phyloP scores from a whole-genome alignment of 306 rosid species.

The Lathyrus sativus region DNA sequence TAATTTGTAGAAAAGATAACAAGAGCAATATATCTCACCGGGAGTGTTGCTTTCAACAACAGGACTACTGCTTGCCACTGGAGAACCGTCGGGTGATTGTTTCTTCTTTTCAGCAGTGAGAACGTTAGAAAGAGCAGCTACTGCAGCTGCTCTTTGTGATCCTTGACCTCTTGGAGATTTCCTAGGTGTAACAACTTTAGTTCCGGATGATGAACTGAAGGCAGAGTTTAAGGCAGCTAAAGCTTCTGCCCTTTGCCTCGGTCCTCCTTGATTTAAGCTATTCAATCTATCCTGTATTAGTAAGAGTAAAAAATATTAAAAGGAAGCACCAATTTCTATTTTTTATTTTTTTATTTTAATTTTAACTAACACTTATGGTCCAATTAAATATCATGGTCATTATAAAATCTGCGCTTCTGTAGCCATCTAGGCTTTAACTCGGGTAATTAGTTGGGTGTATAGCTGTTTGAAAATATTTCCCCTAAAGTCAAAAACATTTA shows the following conservation, averaged over 20 bases:
- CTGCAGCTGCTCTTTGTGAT: conserved; percentile 98
- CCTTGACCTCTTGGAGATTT: conserved; percentile 64
- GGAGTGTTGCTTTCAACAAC: conserved; percentile 53
- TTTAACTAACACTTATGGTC: conserved; percentile 7
- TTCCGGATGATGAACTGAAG: conserved; percentile 66
- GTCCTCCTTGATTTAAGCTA: conserved; percentile 70
- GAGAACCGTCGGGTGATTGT: conserved; percentile 69
- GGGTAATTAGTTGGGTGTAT: neutral
- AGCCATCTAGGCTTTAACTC: conserved; percentile 13
- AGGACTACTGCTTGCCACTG: conserved; percentile 62
- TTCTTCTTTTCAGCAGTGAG: conserved; percentile 89
- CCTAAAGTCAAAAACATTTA: neutral
- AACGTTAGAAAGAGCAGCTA: conserved; percentile 94
- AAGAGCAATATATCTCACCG: conserved; percentile 52
- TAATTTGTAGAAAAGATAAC: conserved; percentile 4
- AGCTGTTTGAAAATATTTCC: neutral
- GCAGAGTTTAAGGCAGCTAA: conserved; percentile 91
- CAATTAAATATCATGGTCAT: conserved; percentile 2
- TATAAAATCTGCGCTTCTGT: neutral
- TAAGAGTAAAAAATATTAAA: conserved; percentile 30
- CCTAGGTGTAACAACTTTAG: conserved; percentile 50
- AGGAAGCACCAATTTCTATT: conserved; percentile 17
- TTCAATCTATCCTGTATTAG: conserved; percentile 69
- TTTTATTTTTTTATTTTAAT: conserved; percentile 6
- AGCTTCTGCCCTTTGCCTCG: conserved; percentile 98